Evolutionary conservation across 768 basidiomycete species (phyloP).

Genomic region (Psilocybe azurescens): DNA sequence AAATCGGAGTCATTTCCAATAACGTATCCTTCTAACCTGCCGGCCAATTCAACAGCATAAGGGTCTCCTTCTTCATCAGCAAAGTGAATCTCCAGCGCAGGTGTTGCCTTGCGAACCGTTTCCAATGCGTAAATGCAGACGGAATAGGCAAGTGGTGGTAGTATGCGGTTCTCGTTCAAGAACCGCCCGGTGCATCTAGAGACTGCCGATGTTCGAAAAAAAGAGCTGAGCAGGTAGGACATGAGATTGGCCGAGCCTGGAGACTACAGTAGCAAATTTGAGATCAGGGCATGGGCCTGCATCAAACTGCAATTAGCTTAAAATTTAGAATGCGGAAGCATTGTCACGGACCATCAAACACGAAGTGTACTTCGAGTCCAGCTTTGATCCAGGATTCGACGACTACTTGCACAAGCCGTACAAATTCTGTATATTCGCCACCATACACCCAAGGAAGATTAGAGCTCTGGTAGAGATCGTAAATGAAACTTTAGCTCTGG

Average conservation of each 20-base stretch:
- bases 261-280: conserved; percentile 72
- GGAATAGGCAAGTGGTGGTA: conserved; percentile 69
- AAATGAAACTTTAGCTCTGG: conserved; percentile 67
- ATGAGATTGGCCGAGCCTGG: conserved; percentile 59
- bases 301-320: not conserved
- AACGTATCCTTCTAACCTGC: conserved; percentile 73
- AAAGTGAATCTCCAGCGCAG: conserved; percentile 60
- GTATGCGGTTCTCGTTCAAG: conserved; percentile 71
- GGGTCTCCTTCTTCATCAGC: conserved; percentile 87
- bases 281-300: conserved; percentile 72
- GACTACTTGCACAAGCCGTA: conserved; percentile 48
- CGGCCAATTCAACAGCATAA: conserved; percentile 84
- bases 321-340: conserved; percentile 19
- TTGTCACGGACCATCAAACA: conserved; percentile 75
- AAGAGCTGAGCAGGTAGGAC: conserved; percentile 73
- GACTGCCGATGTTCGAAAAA: conserved; percentile 77
- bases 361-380: conserved; percentile 71
- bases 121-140: conserved; percentile 63
- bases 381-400: conserved; percentile 72
- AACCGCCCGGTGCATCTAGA: conserved; percentile 73
- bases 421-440: conserved; percentile 73
- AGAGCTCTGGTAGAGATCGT: conserved; percentile 62
- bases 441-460: conserved; percentile 85
- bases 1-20: conserved; percentile 85
- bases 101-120: conserved; percentile 36